Percentiles rank a stretch among this genome's conserved stretches.
Conservation (phyloP, 2,329 filamentous ascomycete genomes). For the Trichoderma arundinaceum region DNA sequence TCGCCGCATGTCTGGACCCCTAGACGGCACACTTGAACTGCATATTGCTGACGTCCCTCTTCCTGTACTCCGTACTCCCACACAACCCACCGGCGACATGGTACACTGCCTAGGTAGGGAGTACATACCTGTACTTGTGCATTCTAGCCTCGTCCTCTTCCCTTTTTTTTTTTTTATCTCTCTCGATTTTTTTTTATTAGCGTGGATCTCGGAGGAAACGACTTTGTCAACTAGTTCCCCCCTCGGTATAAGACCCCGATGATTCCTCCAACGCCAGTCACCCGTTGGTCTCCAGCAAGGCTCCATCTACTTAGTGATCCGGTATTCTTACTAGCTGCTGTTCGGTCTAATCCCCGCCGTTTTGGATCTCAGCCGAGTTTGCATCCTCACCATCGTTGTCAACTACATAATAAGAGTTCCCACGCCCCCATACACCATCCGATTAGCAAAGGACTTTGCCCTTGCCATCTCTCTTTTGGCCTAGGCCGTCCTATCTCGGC, state of each 20-base stretch:
- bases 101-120: slow-evolving; percentile 14
- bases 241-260: slow-evolving; percentile 32
- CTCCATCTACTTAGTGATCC: slow-evolving; percentile 27
- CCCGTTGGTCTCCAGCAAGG: slow-evolving; percentile 26
- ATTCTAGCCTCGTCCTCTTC: slow-evolving; percentile 10
- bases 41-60: slow-evolving; percentile 22
- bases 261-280: slow-evolving; percentile 30
- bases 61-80: slow-evolving; percentile 23
- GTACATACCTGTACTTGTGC: slow-evolving; percentile 11
- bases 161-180: neutral
- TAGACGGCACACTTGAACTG: slow-evolving; percentile 18
- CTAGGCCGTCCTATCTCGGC: slow-evolving; percentile 10
- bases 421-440: slow-evolving; percentile 5
- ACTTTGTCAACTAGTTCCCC: slow-evolving; percentile 27
- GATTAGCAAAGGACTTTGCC: slow-evolving; percentile 17
- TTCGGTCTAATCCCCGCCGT: slow-evolving; percentile 21
- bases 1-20: slow-evolving; percentile 22
- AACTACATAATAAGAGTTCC: slow-evolving; percentile 12
- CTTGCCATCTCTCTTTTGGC: slow-evolving; percentile 13
- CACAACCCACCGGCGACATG: slow-evolving; percentile 17
- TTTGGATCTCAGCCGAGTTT: slow-evolving; percentile 20
- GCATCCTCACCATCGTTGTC: slow-evolving; percentile 10
- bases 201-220: slow-evolving; percentile 23
- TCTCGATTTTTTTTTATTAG: slow-evolving; percentile 16
- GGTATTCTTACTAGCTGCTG: slow-evolving; percentile 14